Evolutionary conservation across 208 protist genomes (phyloP).

Genomic region (Endotrypanum monterogeii): DNA sequence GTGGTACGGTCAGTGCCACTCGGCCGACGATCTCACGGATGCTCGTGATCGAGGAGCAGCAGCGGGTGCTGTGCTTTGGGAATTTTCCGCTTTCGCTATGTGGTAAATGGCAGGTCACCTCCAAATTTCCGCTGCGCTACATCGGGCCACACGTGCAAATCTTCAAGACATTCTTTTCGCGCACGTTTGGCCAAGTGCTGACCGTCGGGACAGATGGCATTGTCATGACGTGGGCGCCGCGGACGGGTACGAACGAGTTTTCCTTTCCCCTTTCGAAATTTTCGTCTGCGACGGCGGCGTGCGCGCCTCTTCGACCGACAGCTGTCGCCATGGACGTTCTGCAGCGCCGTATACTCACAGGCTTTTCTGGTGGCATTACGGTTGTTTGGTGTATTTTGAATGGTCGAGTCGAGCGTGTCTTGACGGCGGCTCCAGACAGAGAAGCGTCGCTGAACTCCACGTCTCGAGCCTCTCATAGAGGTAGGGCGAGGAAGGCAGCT

Average conservation of each 20-base stretch:
- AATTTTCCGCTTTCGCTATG: slow-evolving; percentile 57
- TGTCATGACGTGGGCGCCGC: slow-evolving; percentile 77
- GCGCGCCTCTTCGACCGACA: slow-evolving; percentile 48
- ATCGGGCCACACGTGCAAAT: slow-evolving; percentile 62
- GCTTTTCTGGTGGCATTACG: slow-evolving; percentile 73
- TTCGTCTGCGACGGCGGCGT: slow-evolving; percentile 64
- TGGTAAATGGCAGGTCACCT: slow-evolving; percentile 57
- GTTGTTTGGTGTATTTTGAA: slow-evolving; percentile 87
- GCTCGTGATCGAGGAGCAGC: slow-evolving; percentile 33
- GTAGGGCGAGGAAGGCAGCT: neutral
- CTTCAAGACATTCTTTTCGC: slow-evolving; percentile 57
- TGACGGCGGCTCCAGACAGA: slow-evolving; percentile 12
- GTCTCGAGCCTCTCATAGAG: neutral
- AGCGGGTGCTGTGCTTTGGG: slow-evolving; percentile 53
- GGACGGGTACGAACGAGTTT: slow-evolving; percentile 59
- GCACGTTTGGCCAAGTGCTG: slow-evolving; percentile 67
- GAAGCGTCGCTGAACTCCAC: neutral
- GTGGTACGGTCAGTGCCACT: slow-evolving; percentile 1
- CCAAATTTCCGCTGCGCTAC: slow-evolving; percentile 57
- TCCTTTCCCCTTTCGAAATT: slow-evolving; percentile 81
- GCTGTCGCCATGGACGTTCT: slow-evolving; percentile 54
- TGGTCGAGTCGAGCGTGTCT: slow-evolving; percentile 56
- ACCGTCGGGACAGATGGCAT: slow-evolving; percentile 73
- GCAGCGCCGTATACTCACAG: slow-evolving; percentile 73
- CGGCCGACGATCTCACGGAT: slow-evolving; percentile 20